These are phyloP conservation scores for Tolypocladium guangdongense DNA, from an alignment of 2,329 filamentous ascomycete species.

Conservation along the genomic window DNA sequence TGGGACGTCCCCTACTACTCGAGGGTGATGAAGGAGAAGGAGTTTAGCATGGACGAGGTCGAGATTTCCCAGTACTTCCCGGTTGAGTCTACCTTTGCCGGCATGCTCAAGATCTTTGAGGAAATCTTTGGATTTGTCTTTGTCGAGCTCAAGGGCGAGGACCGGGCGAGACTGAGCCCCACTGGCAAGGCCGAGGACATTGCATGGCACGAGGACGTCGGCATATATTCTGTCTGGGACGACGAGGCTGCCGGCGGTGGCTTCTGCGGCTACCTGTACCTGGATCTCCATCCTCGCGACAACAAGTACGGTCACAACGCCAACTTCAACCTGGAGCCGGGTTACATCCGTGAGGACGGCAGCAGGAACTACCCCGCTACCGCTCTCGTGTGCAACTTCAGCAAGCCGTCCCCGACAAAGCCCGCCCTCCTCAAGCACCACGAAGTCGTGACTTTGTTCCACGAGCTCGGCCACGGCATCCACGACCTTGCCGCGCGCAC, in stretches of 20 bases:
- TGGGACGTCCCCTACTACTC: constrained; percentile 80
- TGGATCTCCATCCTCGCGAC: constrained; percentile 68
- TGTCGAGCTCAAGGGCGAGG: constrained; percentile 57
- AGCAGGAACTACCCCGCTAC: constrained; percentile 66
- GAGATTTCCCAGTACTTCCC: constrained; percentile 80
- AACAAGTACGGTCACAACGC: constrained; percentile 81
- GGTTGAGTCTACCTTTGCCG: constrained; percentile 58
- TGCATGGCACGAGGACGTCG: constrained; percentile 74
- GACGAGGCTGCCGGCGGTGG: constrained; percentile 57
- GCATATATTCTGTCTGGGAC: constrained; percentile 74
- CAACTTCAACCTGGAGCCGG: constrained; percentile 73
- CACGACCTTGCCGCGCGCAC: constrained; percentile 56
- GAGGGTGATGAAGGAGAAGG: constrained; percentile 67
- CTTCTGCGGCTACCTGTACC: constrained; percentile 74
- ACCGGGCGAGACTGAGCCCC: constrained; percentile 52
- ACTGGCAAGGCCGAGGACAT: constrained; percentile 61
- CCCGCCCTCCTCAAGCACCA: constrained; percentile 73
- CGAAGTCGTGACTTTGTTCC: constrained; percentile 74
- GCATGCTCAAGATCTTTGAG: constrained; percentile 78
- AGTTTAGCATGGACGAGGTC: constrained; percentile 70
- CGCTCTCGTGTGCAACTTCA: constrained; percentile 77
- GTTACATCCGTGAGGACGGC: constrained; percentile 55
- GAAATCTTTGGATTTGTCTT: constrained; percentile 72
- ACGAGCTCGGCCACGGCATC: constrained; percentile 63
- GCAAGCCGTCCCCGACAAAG: constrained; percentile 65